phyloP scores from a whole-genome alignment of 352 stramenopile genomes.

The Globisporangium radiosum region DNA sequence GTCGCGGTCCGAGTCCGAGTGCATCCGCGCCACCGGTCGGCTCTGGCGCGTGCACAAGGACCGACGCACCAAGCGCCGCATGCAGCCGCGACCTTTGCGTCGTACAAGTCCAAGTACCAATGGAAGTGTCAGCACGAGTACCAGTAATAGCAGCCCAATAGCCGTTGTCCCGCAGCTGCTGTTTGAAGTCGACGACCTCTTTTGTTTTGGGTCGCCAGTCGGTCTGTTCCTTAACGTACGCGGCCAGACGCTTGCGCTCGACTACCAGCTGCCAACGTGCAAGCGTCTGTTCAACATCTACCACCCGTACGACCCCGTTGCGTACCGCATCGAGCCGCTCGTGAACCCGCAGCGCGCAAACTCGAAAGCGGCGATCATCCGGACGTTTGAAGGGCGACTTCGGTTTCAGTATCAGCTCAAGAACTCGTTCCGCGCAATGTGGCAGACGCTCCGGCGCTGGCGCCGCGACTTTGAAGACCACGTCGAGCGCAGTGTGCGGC shows the following conservation, averaged over 20 bases:
- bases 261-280: constrained; percentile 79
- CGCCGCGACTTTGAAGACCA: constrained; percentile 69
- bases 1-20: constrained; percentile 40
- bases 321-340: constrained; percentile 95
- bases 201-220: constrained; percentile 88
- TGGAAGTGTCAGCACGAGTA: neutral
- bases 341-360: constrained; percentile 67
- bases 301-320: constrained; percentile 92
- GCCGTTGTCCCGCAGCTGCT: constrained; percentile 49
- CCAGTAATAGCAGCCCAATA: neutral
- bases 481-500: constrained; percentile 58
- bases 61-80: too few relatives aligned
- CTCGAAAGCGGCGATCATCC: constrained; percentile 82
- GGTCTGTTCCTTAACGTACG: constrained; percentile 91
- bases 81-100: too few relatives aligned
- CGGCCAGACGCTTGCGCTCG: constrained; percentile 62
- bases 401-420: constrained; percentile 84
- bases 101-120: too few relatives aligned
- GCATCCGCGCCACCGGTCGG: neutral
- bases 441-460: constrained; percentile 69
- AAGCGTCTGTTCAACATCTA: constrained; percentile 93
- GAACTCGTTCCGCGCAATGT: constrained; percentile 77
- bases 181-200: constrained; percentile 83
- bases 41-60: neutral
- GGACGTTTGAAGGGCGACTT: constrained; percentile 77